Percentiles rank a stretch among this genome's conserved stretches.
Evolutionary conservation across 208 protist species (phyloP).

Genomic region (Vickermania ingenoplastis): DNA sequence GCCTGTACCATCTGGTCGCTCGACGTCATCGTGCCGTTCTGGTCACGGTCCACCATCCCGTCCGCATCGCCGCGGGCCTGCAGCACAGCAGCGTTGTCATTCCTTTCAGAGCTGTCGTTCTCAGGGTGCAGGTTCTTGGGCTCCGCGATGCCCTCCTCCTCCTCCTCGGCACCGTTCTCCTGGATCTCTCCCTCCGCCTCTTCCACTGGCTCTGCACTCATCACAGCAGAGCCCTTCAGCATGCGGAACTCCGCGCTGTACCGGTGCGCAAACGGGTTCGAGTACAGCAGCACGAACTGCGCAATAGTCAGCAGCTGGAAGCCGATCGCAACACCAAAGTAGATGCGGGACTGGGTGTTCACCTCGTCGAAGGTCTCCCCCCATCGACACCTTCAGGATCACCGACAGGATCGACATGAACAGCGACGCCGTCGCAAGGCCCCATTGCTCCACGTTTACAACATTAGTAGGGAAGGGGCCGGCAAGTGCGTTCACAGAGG

Average conservation of each 20-base stretch:
- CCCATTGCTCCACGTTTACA: slow-evolving; percentile 23
- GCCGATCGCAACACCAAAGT: slow-evolving; percentile 24
- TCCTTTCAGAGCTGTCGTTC: not conserved
- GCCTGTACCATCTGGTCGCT: slow-evolving; percentile 21
- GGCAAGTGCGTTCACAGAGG: slow-evolving; percentile 38
- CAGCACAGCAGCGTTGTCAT: not conserved
- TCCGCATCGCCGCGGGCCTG: slow-evolving; percentile 4
- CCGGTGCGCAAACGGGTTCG: slow-evolving; percentile 18
- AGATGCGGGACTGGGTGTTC: slow-evolving; percentile 14
- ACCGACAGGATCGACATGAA: slow-evolving; percentile 18
- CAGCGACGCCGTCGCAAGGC: slow-evolving; percentile 17
- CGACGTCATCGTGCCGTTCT: slow-evolving; percentile 16
- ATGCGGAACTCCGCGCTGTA: slow-evolving; percentile 26
- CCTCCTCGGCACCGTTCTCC: too few species aligned
- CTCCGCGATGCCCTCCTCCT: too few species aligned
- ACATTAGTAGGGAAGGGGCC: slow-evolving; percentile 35
- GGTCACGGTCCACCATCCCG: slow-evolving; percentile 7
- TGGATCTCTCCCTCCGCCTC: not conserved
- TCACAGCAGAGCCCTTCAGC: not conserved
- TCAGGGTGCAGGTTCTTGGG: too few species aligned
- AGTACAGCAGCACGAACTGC: slow-evolving; percentile 13
- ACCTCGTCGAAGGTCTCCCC: slow-evolving; percentile 9
- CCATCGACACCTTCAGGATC: slow-evolving; percentile 29
- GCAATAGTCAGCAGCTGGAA: slow-evolving; percentile 14
- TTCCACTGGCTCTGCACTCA: too few species aligned